Base-by-base conservation (phyloP, 2,329 filamentous ascomycete genomes). In the Diaporthe batatas region DNA sequence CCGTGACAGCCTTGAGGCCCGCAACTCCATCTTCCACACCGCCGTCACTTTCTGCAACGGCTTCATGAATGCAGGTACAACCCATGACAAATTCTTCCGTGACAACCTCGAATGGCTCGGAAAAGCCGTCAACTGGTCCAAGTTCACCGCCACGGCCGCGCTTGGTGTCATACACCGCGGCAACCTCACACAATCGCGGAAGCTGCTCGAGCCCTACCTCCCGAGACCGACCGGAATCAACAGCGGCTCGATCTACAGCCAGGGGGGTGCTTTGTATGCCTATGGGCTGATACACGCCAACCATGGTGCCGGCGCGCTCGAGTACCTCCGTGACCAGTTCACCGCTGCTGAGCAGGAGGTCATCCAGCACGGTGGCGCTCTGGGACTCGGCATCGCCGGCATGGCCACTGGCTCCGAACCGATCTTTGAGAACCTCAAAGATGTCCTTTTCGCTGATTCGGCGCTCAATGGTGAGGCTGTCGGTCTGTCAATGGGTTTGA, bases 111-210 rank as follows among this genome's bases (percentile, higher is more conserved):
- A 99, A 77, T 99, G 96, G 96, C 86, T 99, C 4, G 95, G 96
- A 74, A 99, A 98, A 86, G 96, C 96, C 34, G 95, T 98, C 62
- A 99, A 99, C 85, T 99, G 96, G 96, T 98, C 95, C 74, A 99
- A 99, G 82, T 99, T 99, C 82, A 98, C 96, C 0, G 96, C 96
- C 18, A 99, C 96, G 6, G 96, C 96, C 72, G 96, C 96, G 10
- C 87, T 99, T 7, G 96, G 96, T 82, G 96, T 98, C 68, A 98
- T 99, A 75, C 96, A 99, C 83, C 93, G 95, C 58, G 96, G 96
- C 71, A 99, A 99, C 82, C 87, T 99, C 73, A 93, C 93, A 32
- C 96, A 99, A 79, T 96, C 95, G 1, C 91, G 95, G 79, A 98
- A 98, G 84, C 89, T 99, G 2, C 88, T 99, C 18, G 95, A 98